Percentiles rank a stretch among this genome's conserved stretches.
phyloP scores from a whole-genome alignment of 1,284 basidiomycete species.

The Cutaneotrichosporon dermatis region DNA sequence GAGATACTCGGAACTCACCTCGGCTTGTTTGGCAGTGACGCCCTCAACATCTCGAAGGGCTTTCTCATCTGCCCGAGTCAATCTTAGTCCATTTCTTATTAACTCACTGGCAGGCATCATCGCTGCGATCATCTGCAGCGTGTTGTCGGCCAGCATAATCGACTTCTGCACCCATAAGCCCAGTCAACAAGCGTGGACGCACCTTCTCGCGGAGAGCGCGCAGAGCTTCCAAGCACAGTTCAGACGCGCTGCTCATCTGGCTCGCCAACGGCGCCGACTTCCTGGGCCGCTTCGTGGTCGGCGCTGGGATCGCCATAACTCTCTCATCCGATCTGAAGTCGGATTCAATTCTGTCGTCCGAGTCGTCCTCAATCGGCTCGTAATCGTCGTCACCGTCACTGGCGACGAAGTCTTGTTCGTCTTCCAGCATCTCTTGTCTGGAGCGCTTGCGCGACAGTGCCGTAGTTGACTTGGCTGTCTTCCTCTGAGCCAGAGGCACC shows the following conservation, averaged over 20 bases:
- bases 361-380: constrained; percentile 53
- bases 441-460: constrained; percentile 31
- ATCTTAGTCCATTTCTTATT: not conserved
- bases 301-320: not conserved
- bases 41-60: constrained; percentile 33
- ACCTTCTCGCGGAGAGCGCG: constrained; percentile 10
- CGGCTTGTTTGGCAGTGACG: constrained; percentile 15
- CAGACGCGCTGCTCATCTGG: not conserved
- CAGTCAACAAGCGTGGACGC: not conserved
- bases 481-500: constrained; percentile 20
- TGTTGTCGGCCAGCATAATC: constrained; percentile 20
- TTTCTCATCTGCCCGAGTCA: constrained; percentile 16
- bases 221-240: constrained; percentile 9
- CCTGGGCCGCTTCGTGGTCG: not conserved
- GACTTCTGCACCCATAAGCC: not conserved
- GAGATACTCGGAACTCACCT: constrained; percentile 2
- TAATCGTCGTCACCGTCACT: constrained; percentile 34
- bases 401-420: constrained; percentile 35
- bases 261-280: not conserved
- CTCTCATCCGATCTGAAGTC: not conserved
- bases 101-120: constrained; percentile 40
- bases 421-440: constrained; percentile 26
- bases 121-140: constrained; percentile 38
- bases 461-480: constrained; percentile 7
- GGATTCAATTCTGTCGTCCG: constrained; percentile 46